These are phyloP conservation scores for Chalciporus pseudorubinellus DNA, from an alignment of 768 basidiomycete genomes.

Conservation along the genomic window DNA sequence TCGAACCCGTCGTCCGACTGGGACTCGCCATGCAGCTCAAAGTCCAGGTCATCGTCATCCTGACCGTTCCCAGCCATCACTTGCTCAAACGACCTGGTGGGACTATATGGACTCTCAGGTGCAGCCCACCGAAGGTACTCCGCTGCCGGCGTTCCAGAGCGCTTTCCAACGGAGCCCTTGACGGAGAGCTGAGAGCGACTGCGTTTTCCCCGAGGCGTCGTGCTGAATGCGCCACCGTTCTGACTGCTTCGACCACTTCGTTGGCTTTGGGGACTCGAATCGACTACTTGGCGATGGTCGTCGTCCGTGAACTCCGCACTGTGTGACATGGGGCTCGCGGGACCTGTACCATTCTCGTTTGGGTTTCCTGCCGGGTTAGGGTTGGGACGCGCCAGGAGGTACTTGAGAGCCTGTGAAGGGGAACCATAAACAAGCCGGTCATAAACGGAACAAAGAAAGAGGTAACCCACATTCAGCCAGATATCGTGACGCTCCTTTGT, in stretches of 20 bases:
- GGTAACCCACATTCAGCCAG: constrained; percentile 77
- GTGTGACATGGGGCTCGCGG: constrained; percentile 50
- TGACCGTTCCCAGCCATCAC: constrained; percentile 33
- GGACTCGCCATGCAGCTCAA: constrained; percentile 77
- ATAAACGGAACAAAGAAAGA: constrained; percentile 4
- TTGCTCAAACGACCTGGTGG: constrained; percentile 65
- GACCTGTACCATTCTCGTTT: constrained; percentile 33
- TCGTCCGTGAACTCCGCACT: constrained; percentile 48
- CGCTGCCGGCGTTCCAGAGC: constrained; percentile 85
- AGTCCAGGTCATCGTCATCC: constrained; percentile 69
- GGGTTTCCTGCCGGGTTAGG: constrained; percentile 27
- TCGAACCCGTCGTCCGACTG: constrained; percentile 81
- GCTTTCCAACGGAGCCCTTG: constrained; percentile 75
- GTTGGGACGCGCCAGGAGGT: constrained; percentile 77
- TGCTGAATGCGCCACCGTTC: constrained; percentile 64
- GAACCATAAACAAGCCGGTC: constrained; percentile 8
- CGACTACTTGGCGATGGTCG: constrained; percentile 44
- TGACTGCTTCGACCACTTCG: constrained; percentile 62
- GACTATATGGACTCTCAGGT: constrained; percentile 76
- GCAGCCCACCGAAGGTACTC: constrained; percentile 84
- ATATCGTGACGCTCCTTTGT: constrained; percentile 96
- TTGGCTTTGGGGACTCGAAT: constrained; percentile 71
- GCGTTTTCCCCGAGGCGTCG: constrained; percentile 73
- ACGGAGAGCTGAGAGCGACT: constrained; percentile 76
- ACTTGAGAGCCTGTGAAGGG: constrained; percentile 74